Evolutionary conservation across 2,329 filamentous ascomycete species (phyloP), one percentile per base, ranked within the genome.

Genomic region (Fusarium brachygibbosum): DNA sequence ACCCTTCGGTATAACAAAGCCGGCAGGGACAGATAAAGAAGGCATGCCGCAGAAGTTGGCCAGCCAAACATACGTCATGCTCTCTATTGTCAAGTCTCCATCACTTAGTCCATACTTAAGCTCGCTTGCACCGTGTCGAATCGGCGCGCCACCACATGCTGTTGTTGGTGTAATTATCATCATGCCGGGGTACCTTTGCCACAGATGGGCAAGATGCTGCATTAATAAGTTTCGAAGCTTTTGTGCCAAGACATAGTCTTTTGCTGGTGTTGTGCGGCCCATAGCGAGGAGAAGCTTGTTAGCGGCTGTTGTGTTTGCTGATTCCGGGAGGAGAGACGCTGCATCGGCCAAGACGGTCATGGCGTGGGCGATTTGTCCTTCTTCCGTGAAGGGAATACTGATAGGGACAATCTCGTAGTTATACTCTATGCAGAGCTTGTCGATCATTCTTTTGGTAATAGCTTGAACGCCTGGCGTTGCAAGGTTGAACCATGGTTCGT

Each of bases 291-390:
- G 83, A 37, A 94, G 82, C 60, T 88, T 87, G 78, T 90, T 93
- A 0, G 88, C 83, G 0, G 87, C 79, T 0, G 88, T 87, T 40
- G 90, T 82, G 46, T 84, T 81, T 8, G 78, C 72, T 3, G 84
- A 79, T 19, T 88, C 76, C 9, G 82, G 61, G 79, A 86, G 69
- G 21, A 85, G 70, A 1, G 82, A 81, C 1, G 83, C 79, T 2
- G 78, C 83, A 38, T 94, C 91, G 13, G 86, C 84, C 58, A 94
- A 86, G 60, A 94, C 91, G 1, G 91, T 92, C 69, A 94, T 79
- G n/a, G 90, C 89, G 76, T 94, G 92, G 0, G 91, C 91, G 13
- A 87, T 84, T 76, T 93, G 91, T 31, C 90, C 91, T 72, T 92
- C 86, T 16, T 83, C 75, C 1, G 88, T 70, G 29, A 87, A 82